Conservation (phyloP, 805 yeast genomes). For the Saccharomycopsis guyanensis region DNA sequence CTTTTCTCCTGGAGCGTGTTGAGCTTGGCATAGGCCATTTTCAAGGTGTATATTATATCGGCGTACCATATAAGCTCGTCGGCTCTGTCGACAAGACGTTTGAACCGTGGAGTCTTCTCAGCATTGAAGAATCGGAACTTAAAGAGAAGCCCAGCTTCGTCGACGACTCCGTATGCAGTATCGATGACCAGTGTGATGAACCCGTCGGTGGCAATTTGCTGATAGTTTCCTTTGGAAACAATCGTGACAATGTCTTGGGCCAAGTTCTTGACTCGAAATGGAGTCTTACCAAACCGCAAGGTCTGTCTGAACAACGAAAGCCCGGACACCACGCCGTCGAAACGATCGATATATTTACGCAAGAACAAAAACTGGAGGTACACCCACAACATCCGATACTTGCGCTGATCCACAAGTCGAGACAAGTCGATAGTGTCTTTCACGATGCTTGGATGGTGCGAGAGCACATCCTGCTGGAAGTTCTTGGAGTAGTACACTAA, state of each 20-base stretch:
- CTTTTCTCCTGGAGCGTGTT: not conserved
- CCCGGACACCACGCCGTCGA: slow-evolving; percentile 10
- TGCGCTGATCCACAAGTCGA: not conserved
- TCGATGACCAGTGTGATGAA: slow-evolving; percentile 15
- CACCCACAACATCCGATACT: not conserved
- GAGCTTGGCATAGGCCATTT: not conserved
- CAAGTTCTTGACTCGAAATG: slow-evolving; percentile 10
- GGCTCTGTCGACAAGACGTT: slow-evolving; percentile 3
- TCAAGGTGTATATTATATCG: slow-evolving; percentile 19
- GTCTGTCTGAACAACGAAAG: slow-evolving; percentile 20
- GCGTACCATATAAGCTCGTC: slow-evolving; percentile 19
- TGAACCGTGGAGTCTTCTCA: slow-evolving; percentile 8
- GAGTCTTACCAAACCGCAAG: slow-evolving; percentile 21
- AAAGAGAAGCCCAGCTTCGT: slow-evolving; percentile 19
- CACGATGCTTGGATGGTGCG: not conserved
- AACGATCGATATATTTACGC: slow-evolving; percentile 8
- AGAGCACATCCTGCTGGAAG: slow-evolving; percentile 6
- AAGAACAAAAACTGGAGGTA: slow-evolving; percentile 10
- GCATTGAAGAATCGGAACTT: slow-evolving; percentile 11
- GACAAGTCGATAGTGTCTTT: not conserved
- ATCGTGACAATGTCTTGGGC: not conserved
- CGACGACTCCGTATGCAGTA: slow-evolving; percentile 20
- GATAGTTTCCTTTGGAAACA: not conserved
- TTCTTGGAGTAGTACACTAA: slow-evolving; percentile 12
- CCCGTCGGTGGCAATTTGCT: slow-evolving; percentile 4